phyloP scores from a whole-genome alignment of 495 filamentous ascomycete species.

The Podospora australis region DNA sequence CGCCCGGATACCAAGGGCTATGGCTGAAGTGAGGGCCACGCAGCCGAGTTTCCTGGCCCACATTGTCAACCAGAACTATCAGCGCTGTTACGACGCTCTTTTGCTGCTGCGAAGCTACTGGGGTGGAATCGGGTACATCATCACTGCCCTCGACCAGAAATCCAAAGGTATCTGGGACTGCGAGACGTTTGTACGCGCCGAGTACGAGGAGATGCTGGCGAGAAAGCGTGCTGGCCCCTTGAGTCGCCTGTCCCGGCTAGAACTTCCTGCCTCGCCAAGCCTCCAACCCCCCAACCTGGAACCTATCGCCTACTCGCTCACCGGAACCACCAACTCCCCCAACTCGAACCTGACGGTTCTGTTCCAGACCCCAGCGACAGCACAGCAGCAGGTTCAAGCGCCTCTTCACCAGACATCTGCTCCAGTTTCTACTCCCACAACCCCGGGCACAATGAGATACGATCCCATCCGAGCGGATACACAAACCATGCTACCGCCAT shows the following conservation, averaged over 20 bases:
- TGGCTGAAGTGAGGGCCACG: conserved; percentile 42
- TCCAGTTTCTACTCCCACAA: conserved; percentile 35
- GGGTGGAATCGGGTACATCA: conserved; percentile 79
- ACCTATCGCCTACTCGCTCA: conserved; percentile 72
- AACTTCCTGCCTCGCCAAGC: conserved; percentile 32
- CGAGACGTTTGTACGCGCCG: conserved; percentile 68
- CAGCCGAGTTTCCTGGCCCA: conserved; percentile 69
- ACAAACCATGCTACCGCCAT: conserved; percentile 35
- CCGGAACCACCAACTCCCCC: conserved; percentile 74
- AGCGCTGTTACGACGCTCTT: conserved; percentile 72
- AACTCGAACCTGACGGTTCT: conserved; percentile 70
- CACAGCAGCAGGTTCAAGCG: conserved; percentile 13
- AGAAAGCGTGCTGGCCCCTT: conserved; percentile 50
- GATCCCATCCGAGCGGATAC: conserved; percentile 46
- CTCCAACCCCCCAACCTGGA: conserved; percentile 41
- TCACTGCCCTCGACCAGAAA: conserved; percentile 80
- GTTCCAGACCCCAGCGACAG: conserved; percentile 44
- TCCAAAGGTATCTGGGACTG: conserved; percentile 78
- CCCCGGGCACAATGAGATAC: conserved; percentile 45
- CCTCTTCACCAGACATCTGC: conserved; percentile 15
- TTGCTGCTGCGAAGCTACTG: conserved; percentile 72
- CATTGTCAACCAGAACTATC: conserved; percentile 72
- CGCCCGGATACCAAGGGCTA: conserved; percentile 5
- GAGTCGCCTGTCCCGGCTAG: conserved; percentile 23
- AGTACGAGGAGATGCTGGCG: conserved; percentile 59